Evolutionary conservation across 78 protist genomes (phyloP), one percentile per base, ranked within the genome.

Genomic region (Bodo saltans): DNA sequence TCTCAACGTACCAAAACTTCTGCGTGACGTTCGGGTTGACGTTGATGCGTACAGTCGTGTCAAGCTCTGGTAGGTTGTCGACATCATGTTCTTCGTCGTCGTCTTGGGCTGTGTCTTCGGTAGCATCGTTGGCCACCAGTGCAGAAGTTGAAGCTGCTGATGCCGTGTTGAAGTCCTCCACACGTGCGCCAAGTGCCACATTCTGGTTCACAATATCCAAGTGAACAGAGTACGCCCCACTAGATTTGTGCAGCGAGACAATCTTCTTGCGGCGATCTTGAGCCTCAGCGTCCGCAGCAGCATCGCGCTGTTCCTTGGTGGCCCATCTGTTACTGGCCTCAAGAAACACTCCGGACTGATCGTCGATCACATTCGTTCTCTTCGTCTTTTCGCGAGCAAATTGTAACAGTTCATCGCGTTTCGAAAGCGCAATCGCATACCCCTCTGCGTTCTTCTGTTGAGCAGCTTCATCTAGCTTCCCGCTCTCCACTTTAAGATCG

Each of bases 331-430:
- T 86, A 17, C 38, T 68, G 32, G 42, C 53, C 0, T 37, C 34
- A 52, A 80, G 81, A 30, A 78, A 91, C 26, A 88, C 83, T 42
- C 88, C 94, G 29, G 85, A 83, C 67, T 92, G 92, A 81, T 92
- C 95, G 84, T 92, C 95, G 53, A 73, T 74, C 28, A 90, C 88
- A 8, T 67, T 79, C 23, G 94, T 92, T n/a, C 94, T 68, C 41
- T 74, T 81, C 2, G 86, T 86, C 53, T 79, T 17, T n/a, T 88
- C 78, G 38, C 79, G 75, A 42, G 90, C 91, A 69, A 82, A 92
- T 23, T 87, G 86, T 41, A 92, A 29, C 42, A 92, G 85, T 38
- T 67, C 73, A 67, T 92, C 92, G 17, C 90, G 81, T 67, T 83
- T 76, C 32, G 52, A 68, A 0, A 88, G 88, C n/a, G 83, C 85